Evolutionary conservation across 306 rosid genomes (phyloP).

Genomic region (Prunus persica): DNA sequence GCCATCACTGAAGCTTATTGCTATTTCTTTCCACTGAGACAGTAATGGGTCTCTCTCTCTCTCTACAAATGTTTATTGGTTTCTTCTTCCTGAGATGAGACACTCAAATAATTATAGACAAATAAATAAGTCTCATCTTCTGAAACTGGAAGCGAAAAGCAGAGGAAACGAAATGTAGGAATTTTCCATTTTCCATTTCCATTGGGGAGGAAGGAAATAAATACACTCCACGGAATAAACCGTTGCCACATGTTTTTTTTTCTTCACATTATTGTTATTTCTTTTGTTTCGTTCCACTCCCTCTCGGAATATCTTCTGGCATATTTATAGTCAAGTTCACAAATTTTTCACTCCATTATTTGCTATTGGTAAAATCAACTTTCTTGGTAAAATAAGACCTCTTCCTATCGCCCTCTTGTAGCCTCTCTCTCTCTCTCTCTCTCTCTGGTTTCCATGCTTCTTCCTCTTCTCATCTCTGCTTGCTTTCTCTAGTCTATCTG

Average conservation of each 20-base stretch:
- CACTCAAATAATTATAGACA: no score
- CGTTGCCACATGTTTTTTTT: conserved; percentile 46
- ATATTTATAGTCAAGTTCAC: background rate
- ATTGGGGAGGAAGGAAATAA: background rate
- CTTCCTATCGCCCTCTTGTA: no score
- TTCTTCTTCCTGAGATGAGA: background rate
- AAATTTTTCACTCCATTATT: no score
- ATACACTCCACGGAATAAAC: conserved; percentile 32
- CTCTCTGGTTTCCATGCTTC: no score
- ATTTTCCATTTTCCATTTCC: background rate
- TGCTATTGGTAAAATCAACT: no score
- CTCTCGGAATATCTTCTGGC: conserved; percentile 26
- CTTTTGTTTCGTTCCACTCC: background rate
- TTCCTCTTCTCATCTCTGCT: no score
- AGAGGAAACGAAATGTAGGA: background rate
- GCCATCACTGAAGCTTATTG: conserved; percentile 41
- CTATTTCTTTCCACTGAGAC: background rate
- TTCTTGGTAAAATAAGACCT: no score
- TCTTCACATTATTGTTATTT: background rate
- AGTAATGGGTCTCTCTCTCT: background rate
- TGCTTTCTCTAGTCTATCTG: no score
- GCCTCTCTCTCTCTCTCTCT: no score
- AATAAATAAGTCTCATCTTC: no score
- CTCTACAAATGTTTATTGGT: background rate
- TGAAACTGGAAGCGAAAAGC: no score